phyloP scores from a whole-genome alignment of 2,329 filamentous ascomycete genomes.

The Claviceps paspali region DNA sequence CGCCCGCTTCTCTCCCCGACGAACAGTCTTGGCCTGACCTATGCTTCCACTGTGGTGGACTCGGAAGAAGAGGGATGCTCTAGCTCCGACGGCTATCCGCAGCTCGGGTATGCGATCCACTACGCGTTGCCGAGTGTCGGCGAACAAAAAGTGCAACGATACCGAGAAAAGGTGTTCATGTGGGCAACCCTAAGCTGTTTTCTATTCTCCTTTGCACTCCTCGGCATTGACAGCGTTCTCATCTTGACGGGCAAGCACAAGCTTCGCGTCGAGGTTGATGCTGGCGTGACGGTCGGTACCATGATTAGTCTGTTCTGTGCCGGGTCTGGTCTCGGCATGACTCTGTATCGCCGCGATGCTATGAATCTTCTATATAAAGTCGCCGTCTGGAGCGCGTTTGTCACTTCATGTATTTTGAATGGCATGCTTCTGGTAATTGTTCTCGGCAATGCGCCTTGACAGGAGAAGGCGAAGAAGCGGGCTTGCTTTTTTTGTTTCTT shows the following conservation, averaged over 20 bases:
- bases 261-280: conserved; percentile 56
- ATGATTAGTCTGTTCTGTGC: conserved; percentile 50
- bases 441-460: conserved; percentile 23
- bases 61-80: conserved; percentile 34
- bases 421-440: conserved; percentile 28
- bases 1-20: conserved; percentile 9
- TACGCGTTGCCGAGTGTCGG: conserved; percentile 37
- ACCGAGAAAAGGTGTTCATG: conserved; percentile 40
- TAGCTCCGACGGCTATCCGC: conserved; percentile 34
- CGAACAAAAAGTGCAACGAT: conserved; percentile 33
- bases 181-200: conserved; percentile 39
- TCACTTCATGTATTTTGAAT: conserved; percentile 25
- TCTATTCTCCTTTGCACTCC: conserved; percentile 43
- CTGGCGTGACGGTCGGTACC: conserved; percentile 54
- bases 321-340: conserved; percentile 43
- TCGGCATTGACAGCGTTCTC: conserved; percentile 49
- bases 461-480: too few species aligned
- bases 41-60: conserved; percentile 18
- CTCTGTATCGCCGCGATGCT: conserved; percentile 34
- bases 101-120: conserved; percentile 35
- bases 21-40: conserved; percentile 12
- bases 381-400: conserved; percentile 22
- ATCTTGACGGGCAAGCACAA: conserved; percentile 53
- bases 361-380: conserved; percentile 28
- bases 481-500: neutral